Conservation (phyloP, 257 asterid species). For the Ajuga chamaepitys region DNA sequence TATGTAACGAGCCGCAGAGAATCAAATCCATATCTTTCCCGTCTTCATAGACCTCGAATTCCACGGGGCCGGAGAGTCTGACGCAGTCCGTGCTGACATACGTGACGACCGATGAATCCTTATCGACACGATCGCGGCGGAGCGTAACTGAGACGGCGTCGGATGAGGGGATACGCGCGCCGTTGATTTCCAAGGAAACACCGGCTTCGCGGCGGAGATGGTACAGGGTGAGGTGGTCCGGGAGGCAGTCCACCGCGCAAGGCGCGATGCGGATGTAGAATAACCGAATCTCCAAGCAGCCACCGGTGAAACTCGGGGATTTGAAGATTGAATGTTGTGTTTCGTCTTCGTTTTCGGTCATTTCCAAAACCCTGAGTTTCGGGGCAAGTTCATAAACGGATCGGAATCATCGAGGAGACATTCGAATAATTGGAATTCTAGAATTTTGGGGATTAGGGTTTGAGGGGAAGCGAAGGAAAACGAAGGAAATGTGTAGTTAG, state of each 20-base stretch:
- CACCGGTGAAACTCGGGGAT: conserved; percentile 45
- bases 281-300: conserved; percentile 57
- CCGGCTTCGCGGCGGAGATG: conserved; percentile 66
- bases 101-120: conserved; percentile 61
- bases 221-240: conserved; percentile 47
- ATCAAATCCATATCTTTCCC: conserved; percentile 38
- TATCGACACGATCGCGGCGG: conserved; percentile 66
- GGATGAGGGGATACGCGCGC: conserved; percentile 47
- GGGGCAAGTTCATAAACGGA: neutral
- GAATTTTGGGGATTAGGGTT: conserved; percentile 14
- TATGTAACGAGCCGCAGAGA: conserved; percentile 59
- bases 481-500: neutral
- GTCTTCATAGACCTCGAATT: conserved; percentile 59
- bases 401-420: neutral
- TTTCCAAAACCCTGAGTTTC: conserved; percentile 15
- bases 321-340: conserved; percentile 36
- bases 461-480: neutral
- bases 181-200: conserved; percentile 49
- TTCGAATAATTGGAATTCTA: neutral
- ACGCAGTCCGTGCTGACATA: conserved; percentile 65
- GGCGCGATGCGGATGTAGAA: conserved; percentile 68
- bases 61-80: conserved; percentile 51
- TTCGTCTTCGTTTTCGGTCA: conserved; percentile 38
- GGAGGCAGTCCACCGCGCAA: conserved; percentile 39
- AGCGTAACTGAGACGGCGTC: conserved; percentile 44